Evolutionary conservation across 106 monocot genomes (phyloP).

Genomic region (Vanilla planifolia): DNA sequence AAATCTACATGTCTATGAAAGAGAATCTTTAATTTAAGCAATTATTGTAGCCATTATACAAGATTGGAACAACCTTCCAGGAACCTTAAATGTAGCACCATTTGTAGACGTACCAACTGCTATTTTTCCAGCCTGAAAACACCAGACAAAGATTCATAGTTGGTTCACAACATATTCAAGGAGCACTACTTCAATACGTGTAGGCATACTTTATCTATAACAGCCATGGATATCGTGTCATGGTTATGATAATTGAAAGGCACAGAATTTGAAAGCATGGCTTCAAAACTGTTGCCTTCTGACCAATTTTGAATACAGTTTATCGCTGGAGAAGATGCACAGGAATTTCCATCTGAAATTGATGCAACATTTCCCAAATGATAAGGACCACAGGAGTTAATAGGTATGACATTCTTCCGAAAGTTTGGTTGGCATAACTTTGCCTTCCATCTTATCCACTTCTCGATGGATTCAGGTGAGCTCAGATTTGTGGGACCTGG

Average conservation of each 20-base stretch:
- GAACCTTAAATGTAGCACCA: conserved; percentile 91
- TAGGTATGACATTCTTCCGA: conserved; percentile 63
- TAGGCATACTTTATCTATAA: conserved; percentile 68
- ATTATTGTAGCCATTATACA: neutral
- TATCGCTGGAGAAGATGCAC: neutral
- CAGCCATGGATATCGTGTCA: conserved; percentile 95
- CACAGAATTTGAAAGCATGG: conserved; percentile 10
- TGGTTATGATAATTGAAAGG: conserved; percentile 37
- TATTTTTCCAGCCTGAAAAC: conserved; percentile 54
- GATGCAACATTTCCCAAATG: conserved; percentile 12
- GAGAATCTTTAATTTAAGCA: no score
- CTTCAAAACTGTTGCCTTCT: conserved; percentile 7
- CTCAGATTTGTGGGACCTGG: conserved; percentile 73
- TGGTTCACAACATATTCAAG: neutral
- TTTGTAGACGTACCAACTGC: conserved; percentile 96
- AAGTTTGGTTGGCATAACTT: conserved; percentile 80
- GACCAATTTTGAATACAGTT: neutral
- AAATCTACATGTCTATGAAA: neutral
- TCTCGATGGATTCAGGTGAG: conserved; percentile 62
- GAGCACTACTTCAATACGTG: neutral
- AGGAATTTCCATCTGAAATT: conserved; percentile 10
- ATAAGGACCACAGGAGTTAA: conserved; percentile 66
- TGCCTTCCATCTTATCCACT: conserved; percentile 70
- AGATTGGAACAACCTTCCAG: conserved; percentile 55
- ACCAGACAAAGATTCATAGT: neutral